Evolutionary conservation across 441 rosid species (phyloP), one percentile per base, ranked within the genome.

Genomic region (Eruca vesicaria): DNA sequence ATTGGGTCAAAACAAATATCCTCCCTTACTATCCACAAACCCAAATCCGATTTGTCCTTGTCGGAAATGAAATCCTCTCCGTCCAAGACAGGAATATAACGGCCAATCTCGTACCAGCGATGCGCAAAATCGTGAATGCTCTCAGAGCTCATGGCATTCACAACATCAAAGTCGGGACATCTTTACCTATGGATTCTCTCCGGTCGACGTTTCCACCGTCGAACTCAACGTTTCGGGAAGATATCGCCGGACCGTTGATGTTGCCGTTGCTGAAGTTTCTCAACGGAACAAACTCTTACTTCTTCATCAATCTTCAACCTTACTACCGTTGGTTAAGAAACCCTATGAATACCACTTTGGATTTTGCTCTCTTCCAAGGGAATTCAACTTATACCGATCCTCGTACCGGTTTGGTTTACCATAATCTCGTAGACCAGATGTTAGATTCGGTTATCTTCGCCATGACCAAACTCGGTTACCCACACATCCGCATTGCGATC

Each of bases 361-460:
- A 85, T 26, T 86, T 36, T 12, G 91, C 95, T 18, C 81, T 94
- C 36, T 83, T 94, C 32, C 62, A 66, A 64, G 82, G 87, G 14
- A 80, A 76, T 12, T 33, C 36, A 6, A 82, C 66, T 52, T 87
- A 85, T 77, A 84, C 88, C n/a, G 98, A 94, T 63, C 90, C 86
- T 0, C 75, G 14, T 1, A 88, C 82, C 64, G 79, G 85, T 7
- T 74, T 94, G 55, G 69, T 71, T 45, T 94, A 94, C 82, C 81
- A 69, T 21, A 94, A 89, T 75, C 83, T 89, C 67, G 85, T 92
- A 4, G 98, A 94, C 83, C 91, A 91, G 71, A 91, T 94, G 97
- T 86, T 92, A n/a, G 96, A 91, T 74, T 87, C 93, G 0, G 71
- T 86, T 7, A 63, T 74, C 55, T 89, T 68, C 5, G 94, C 95